These are phyloP conservation scores for Pilobolus umbonatus DNA, from an alignment of 192 early-diverging fungal genomes.

Conservation along the genomic window DNA sequence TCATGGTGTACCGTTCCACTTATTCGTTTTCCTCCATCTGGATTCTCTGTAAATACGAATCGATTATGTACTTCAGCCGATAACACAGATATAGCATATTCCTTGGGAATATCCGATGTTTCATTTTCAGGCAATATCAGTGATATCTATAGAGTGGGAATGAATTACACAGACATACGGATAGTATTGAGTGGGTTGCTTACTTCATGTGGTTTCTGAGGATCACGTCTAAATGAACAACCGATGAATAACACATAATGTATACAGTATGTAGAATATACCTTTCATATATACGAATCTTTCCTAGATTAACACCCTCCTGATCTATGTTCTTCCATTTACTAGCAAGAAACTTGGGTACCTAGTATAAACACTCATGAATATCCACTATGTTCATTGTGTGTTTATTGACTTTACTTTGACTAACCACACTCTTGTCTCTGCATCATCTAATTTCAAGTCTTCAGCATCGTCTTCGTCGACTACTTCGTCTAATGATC, in stretches of 20 bases:
- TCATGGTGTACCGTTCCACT: constrained; percentile 69
- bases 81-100: constrained; percentile 75
- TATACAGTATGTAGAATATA: constrained; percentile 15
- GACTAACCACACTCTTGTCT: constrained; percentile 86
- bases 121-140: constrained; percentile 64
- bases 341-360: constrained; percentile 85
- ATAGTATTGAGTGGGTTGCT: too few relatives aligned
- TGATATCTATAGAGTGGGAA: constrained; percentile 53
- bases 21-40: constrained; percentile 32
- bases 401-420: constrained; percentile 55
- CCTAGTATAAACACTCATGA: too few relatives aligned
- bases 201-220: constrained; percentile 35
- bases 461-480: constrained; percentile 67
- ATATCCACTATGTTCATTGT: too few relatives aligned
- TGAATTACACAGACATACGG: constrained; percentile 23
- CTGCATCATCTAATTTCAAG: constrained; percentile 58
- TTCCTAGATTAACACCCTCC: constrained; percentile 71
- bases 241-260: too few relatives aligned
- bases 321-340: constrained; percentile 69
- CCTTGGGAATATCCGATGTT: constrained; percentile 67
- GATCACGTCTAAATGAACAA: constrained; percentile 1
- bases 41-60: constrained; percentile 73
- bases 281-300: constrained; percentile 68
- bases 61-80: constrained; percentile 65
- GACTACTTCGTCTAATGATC: constrained; percentile 42